Conservation (phyloP, 1,284 basidiomycete species). For the Ceratobasidium sp. region DNA sequence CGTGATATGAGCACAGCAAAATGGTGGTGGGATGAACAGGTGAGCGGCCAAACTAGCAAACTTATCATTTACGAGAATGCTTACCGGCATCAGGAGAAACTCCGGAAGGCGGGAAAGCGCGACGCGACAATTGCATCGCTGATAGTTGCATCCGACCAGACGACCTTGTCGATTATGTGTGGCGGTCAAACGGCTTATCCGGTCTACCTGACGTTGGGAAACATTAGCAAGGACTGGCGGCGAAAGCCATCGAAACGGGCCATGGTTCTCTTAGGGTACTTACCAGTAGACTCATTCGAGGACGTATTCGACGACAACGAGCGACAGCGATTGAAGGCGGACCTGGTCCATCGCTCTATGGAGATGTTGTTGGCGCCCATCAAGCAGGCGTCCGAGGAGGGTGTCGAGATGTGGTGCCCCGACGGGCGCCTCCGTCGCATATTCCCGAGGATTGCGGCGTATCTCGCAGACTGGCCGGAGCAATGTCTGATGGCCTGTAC, state of each 20-base stretch:
- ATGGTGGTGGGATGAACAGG: constrained; percentile 25
- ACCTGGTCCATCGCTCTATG: constrained; percentile 30
- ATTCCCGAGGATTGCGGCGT: constrained; percentile 5
- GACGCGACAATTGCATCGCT: background rate
- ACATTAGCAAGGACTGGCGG: constrained; percentile 31
- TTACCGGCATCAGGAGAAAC: background rate
- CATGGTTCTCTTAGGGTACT: constrained; percentile 39
- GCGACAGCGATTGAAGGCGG: constrained; percentile 2
- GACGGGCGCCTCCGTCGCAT: constrained; percentile 21
- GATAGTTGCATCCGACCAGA: constrained; percentile 24
- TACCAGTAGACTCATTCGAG: constrained; percentile 43
- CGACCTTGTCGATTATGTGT: constrained; percentile 11
- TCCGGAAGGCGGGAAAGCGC: background rate
- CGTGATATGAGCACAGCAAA: background rate
- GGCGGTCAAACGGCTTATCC: constrained; percentile 36
- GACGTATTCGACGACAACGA: constrained; percentile 17
- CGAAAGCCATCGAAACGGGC: constrained; percentile 26
- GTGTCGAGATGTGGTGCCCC: constrained; percentile 37
- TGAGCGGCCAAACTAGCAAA: background rate
- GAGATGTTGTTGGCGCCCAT: constrained; percentile 15
- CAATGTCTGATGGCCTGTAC: constrained; percentile 9
- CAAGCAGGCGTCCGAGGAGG: background rate
- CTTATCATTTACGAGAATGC: background rate
- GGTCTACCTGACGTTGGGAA: constrained; percentile 32
- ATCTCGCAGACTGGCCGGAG: constrained; percentile 28